Percentiles rank a stretch among this genome's conserved stretches.
Evolutionary conservation across 2,329 filamentous ascomycete genomes (phyloP).

Genomic region (Arthrobotrys musiformis): DNA sequence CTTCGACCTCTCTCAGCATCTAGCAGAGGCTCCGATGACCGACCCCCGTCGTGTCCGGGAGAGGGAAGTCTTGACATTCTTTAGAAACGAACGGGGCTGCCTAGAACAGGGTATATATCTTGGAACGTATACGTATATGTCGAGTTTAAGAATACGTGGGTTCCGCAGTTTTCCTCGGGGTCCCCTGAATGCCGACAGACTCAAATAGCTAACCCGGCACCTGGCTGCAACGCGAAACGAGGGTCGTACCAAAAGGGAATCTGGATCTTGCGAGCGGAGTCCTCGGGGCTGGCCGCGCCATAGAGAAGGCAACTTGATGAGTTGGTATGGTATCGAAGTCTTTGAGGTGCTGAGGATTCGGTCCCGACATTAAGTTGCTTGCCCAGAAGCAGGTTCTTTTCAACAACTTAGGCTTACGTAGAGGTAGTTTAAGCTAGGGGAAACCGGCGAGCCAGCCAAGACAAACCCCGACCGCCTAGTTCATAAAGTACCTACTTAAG

Average conservation of each 20-base stretch:
- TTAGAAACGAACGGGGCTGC: not conserved
- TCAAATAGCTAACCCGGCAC: not conserved
- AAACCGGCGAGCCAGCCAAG: not conserved
- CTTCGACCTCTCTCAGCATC: constrained; percentile 62
- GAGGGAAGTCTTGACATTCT: constrained; percentile 24
- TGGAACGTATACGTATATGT: not conserved
- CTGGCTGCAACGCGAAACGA: constrained; percentile 8
- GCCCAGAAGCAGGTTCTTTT: not conserved
- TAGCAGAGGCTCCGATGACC: constrained; percentile 68
- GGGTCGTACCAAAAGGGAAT: not conserved
- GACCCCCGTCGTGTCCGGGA: constrained; percentile 19
- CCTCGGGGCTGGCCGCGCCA: constrained; percentile 16
- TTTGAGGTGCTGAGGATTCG: not conserved
- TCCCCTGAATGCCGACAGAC: constrained; percentile 1
- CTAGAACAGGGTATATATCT: not conserved
- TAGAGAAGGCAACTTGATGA: not conserved
- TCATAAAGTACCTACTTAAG: no score
- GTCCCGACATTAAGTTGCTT: constrained; percentile 7
- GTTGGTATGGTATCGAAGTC: not conserved
- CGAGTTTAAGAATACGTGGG: not conserved
- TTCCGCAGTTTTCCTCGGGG: not conserved
- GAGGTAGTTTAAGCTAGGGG: not conserved
- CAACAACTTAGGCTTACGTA: constrained; percentile 6
- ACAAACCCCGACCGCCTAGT: not conserved
- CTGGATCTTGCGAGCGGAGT: not conserved